These are phyloP conservation scores for Kazachstania martiniae DNA, from an alignment of 805 yeast species.

Conservation along the genomic window DNA sequence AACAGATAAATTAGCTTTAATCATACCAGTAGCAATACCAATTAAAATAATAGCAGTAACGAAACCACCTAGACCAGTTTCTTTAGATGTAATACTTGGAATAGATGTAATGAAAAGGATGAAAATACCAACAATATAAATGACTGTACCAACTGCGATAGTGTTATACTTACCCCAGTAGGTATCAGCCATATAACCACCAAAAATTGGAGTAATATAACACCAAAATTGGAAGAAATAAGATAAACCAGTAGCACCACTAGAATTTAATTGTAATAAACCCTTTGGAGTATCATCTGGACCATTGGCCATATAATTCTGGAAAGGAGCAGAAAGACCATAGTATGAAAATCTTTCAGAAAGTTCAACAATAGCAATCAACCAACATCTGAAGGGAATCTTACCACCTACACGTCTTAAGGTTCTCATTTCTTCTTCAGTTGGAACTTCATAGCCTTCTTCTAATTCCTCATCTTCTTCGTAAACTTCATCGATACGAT, in stretches of 20 bases:
- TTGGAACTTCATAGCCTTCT: constrained; percentile 53
- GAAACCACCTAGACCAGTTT: constrained; percentile 55
- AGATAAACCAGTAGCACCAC: constrained; percentile 60
- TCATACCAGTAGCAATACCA: constrained; percentile 75
- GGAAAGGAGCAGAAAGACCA: constrained; percentile 67
- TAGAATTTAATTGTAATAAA: constrained; percentile 48
- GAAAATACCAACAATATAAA: constrained; percentile 53
- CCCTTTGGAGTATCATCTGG: constrained; percentile 36
- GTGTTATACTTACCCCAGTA: constrained; percentile 64
- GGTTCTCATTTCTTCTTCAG: constrained; percentile 22
- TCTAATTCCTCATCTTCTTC: constrained; percentile 76
- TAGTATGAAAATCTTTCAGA: constrained; percentile 76
- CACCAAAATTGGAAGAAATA: constrained; percentile 77
- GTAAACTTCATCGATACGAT: constrained; percentile 38
- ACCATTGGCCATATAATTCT: constrained; percentile 62
- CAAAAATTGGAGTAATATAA: constrained; percentile 67
- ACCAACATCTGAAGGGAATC: constrained; percentile 39
- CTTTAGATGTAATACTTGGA: constrained; percentile 40
- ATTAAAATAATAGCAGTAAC: constrained; percentile 34
- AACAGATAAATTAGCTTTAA: constrained; percentile 59
- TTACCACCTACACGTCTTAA: constrained; percentile 30
- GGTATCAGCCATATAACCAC: constrained; percentile 68
- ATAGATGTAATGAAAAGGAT: constrained; percentile 60
- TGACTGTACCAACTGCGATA: constrained; percentile 45
- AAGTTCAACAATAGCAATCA: constrained; percentile 58